Evolutionary conservation across 2,329 filamentous ascomycete genomes (phyloP), one percentile per base, ranked within the genome.

Genomic region (Aspergillus novofumigatus): DNA sequence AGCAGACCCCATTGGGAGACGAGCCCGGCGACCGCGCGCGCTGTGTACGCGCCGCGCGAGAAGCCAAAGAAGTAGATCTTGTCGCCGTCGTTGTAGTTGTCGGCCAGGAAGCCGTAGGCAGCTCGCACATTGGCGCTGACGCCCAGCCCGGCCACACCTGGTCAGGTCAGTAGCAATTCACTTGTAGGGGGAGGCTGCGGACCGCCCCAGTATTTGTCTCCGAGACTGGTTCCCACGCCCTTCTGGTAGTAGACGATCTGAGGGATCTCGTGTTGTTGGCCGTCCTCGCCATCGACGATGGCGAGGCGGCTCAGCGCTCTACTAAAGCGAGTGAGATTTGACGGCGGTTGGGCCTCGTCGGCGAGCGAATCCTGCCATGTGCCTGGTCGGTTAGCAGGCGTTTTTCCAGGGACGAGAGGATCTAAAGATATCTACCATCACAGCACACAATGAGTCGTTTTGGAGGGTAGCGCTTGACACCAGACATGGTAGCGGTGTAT

Each of bases 11-110:
- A 67, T 25, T 75, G 68, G 8, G 67, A 73, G 26, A 80, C 76
- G 11, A 81, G 60, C 0, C 77, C 78, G 4, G 77, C 78, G 9
- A 80, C 74, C 4, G 74, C 74, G 7, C 78, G 71, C 2, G 75
- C 78, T 0, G 76, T 79, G 59, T 73, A 81, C 2, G 78, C 78
- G 7, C 78, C 78, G 11, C 78, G 70, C 4, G 75, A 78, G 67
- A 80, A 81, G 26, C 78, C 78, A 54, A 80, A 77, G 57, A 80
- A 75, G 63, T 78, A 78, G 51, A 81, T 78, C 60, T 80, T 74
- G 53, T 81, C 81, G 54, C 80, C 81, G 0, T 73, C 74, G n/a
- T 75, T 69, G 61, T 79, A 83, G 66, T 83, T 83, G 55, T 79
- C 78, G n/a, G 77, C 74, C 1, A 83, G 67, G 63, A 82, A 83